phyloP scores from a whole-genome alignment of 441 rosid species.

The Syzygium syzygioides region DNA sequence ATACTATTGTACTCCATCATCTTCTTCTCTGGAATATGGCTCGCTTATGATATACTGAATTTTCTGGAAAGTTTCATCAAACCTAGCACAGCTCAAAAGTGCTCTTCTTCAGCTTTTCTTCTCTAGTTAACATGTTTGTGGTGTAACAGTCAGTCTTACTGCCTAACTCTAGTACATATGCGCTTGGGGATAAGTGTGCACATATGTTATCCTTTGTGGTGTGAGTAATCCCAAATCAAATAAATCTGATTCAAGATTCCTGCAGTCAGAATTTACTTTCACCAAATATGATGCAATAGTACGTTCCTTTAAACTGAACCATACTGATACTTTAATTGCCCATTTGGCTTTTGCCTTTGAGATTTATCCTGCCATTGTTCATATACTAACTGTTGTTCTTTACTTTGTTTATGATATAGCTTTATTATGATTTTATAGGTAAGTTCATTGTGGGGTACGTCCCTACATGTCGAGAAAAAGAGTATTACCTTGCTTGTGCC shows the following conservation, averaged over 20 bases:
- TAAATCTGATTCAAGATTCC: neutral
- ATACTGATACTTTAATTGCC: neutral
- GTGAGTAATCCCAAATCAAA: neutral
- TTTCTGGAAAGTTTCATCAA: neutral
- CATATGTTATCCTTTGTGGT: neutral
- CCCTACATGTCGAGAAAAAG: slow-evolving; percentile 78
- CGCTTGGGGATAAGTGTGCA: neutral
- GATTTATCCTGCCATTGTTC: neutral
- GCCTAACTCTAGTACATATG: neutral
- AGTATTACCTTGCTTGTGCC: slow-evolving; percentile 85
- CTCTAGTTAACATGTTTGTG: neutral
- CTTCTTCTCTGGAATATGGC: neutral
- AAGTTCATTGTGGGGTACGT: slow-evolving; percentile 74
- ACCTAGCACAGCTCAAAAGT: neutral
- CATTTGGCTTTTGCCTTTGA: neutral
- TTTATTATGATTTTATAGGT: slow-evolving; percentile 34
- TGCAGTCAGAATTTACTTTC: neutral
- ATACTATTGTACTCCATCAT: neutral
- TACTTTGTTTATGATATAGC: slow-evolving; percentile 8
- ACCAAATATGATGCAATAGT: neutral
- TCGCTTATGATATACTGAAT: neutral
- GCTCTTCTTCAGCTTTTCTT: neutral
- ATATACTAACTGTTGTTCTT: neutral
- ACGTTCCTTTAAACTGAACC: neutral
- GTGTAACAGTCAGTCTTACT: neutral